Percentiles rank a stretch among this genome's conserved stretches.
Conservation (phyloP, 2,329 filamentous ascomycete species). For the Microcyclospora pomicola region DNA sequence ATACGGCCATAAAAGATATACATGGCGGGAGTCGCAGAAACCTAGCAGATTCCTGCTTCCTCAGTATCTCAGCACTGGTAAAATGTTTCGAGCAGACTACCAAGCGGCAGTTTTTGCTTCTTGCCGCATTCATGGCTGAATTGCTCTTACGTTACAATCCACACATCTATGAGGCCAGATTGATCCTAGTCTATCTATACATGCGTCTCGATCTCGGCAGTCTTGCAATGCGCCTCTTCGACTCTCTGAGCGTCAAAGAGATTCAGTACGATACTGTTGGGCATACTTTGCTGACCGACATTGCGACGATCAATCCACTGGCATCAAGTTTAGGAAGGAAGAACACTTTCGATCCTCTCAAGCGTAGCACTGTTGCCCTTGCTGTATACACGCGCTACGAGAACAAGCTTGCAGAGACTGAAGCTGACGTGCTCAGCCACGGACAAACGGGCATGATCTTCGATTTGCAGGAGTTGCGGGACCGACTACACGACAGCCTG, state of each 20-base stretch:
- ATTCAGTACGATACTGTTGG: conserved; percentile 24
- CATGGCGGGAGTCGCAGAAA: conserved; percentile 8
- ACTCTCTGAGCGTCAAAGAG: conserved; percentile 22
- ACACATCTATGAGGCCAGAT: conserved; percentile 20
- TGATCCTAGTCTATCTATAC: conserved; percentile 23
- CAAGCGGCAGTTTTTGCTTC: conserved; percentile 14
- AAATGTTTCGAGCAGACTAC: conserved; percentile 11
- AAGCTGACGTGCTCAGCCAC: conserved; percentile 16
- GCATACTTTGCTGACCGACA: conserved; percentile 20
- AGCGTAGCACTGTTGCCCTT: conserved; percentile 16
- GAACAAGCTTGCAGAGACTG: conserved; percentile 19
- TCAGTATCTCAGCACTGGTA: conserved; percentile 20
- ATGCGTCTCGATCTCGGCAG: conserved; percentile 21
- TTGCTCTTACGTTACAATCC: conserved; percentile 13
- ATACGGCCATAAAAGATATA: conserved; percentile 8
- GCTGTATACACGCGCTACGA: conserved; percentile 20
- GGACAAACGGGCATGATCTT: conserved; percentile 24
- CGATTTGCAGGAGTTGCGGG: conserved; percentile 21
- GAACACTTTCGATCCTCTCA: conserved; percentile 14
- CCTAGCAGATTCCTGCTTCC: conserved; percentile 19
- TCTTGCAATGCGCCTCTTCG: conserved; percentile 18
- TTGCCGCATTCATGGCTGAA: conserved; percentile 19
- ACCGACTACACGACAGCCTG: conserved; percentile 16
- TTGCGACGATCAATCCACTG: conserved; percentile 20
- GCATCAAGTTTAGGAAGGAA: conserved; percentile 8